phyloP scores from a whole-genome alignment of 164 flowering plant species.

The Warburgia ugandensis region DNA sequence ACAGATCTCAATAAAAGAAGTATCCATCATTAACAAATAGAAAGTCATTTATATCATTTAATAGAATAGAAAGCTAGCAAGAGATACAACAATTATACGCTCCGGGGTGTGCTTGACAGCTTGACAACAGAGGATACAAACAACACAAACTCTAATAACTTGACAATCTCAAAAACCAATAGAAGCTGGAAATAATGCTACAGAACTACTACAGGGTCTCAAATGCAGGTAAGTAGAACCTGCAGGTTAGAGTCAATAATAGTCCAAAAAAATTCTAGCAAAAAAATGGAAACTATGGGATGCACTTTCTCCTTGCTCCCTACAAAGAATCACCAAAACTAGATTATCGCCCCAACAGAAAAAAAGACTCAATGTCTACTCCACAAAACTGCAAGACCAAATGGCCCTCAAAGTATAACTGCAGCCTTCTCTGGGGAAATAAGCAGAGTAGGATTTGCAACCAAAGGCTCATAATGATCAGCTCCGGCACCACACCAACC shows the following conservation, averaged over 20 bases:
- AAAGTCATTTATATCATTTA: conserved; percentile 14
- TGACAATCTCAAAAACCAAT: conserved; percentile 13
- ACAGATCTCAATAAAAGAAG: no score
- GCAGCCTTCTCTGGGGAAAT: conserved; percentile 75
- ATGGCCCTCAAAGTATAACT: conserved; percentile 48
- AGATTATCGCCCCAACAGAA: conserved; percentile 15
- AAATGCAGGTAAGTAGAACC: conserved; percentile 20
- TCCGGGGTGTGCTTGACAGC: conserved; percentile 6
- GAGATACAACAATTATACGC: conserved; percentile 16
- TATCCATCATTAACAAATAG: not conserved
- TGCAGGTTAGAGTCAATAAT: conserved; percentile 19
- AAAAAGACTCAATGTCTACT: conserved; percentile 20
- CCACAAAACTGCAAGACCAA: conserved; percentile 35
- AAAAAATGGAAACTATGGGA: conserved; percentile 21
- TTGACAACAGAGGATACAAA: conserved; percentile 9
- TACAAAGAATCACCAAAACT: conserved; percentile 23
- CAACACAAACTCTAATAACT: conserved; percentile 9
- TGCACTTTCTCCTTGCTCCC: conserved; percentile 21
- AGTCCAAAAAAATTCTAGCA: conserved; percentile 16
- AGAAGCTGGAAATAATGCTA: conserved; percentile 18
- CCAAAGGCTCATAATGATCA: conserved; percentile 92
- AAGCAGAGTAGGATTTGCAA: conserved; percentile 49
- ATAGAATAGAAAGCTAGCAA: conserved; percentile 9
- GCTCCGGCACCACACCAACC: conserved; percentile 99
- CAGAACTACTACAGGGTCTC: conserved; percentile 16